Evolutionary conservation across 2,329 filamentous ascomycete genomes (phyloP).

Genomic region (Bimuria novae-zelandiae): DNA sequence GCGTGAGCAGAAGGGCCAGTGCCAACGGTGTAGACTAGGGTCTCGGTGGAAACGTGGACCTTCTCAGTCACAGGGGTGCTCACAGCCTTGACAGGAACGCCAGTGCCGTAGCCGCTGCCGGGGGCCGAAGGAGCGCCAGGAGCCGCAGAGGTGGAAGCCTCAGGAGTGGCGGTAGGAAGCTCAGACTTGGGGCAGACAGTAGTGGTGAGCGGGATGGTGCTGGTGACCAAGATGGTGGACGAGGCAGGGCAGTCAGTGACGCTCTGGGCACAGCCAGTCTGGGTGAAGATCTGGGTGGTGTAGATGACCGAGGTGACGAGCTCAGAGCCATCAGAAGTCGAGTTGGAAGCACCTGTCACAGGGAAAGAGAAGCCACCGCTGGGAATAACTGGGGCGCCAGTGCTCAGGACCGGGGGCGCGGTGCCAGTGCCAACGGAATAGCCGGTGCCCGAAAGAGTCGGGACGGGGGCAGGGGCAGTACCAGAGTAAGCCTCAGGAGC

Average conservation of each 20-base stretch:
- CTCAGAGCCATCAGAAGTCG: constrained; percentile 37
- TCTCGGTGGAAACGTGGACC: constrained; percentile 45
- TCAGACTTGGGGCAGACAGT: constrained; percentile 47
- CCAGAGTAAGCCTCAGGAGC: constrained; percentile 8
- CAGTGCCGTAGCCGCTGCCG: background rate
- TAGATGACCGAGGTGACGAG: constrained; percentile 49
- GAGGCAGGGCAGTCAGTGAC: constrained; percentile 46
- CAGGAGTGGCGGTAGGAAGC: constrained; percentile 5
- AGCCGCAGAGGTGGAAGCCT: constrained; percentile 1
- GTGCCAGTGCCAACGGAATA: background rate
- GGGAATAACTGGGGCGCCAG: constrained; percentile 43
- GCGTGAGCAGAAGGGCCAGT: constrained; percentile 48
- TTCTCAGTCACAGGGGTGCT: constrained; percentile 32
- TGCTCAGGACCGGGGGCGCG: background rate
- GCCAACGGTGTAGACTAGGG: constrained; percentile 49
- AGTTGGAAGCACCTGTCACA: constrained; percentile 45
- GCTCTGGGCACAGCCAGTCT: constrained; percentile 42
- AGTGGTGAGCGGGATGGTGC: constrained; percentile 47
- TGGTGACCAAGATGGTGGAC: constrained; percentile 45
- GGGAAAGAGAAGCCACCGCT: constrained; percentile 22
- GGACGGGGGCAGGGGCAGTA: constrained; percentile 8
- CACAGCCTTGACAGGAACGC: constrained; percentile 6
- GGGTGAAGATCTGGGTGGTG: constrained; percentile 50
- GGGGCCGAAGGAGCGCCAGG: background rate
- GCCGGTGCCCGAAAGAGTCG: background rate